Evolutionary conservation across 1,284 basidiomycete species (phyloP).

Genomic region (Apiotrichum montevideense): DNA sequence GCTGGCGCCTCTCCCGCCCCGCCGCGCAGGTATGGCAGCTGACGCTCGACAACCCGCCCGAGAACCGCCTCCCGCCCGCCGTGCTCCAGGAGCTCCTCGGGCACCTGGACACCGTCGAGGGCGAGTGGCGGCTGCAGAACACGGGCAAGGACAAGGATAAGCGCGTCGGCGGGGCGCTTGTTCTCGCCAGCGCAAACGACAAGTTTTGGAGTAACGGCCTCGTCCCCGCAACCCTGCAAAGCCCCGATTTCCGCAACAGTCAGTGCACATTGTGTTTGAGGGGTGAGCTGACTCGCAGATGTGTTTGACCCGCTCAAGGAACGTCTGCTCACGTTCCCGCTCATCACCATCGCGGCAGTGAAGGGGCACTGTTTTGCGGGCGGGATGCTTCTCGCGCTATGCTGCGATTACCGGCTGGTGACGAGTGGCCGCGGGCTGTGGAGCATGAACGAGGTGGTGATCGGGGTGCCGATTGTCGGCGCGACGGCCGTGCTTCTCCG

Average conservation of each 20-base stretch:
- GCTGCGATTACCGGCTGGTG: slow-evolving; percentile 86
- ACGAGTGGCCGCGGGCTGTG: slow-evolving; percentile 73
- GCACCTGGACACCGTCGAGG: slow-evolving; percentile 70
- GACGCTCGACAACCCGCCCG: slow-evolving; percentile 40
- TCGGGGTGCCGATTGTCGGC: slow-evolving; percentile 70
- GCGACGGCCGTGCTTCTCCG: slow-evolving; percentile 62
- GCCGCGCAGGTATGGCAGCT: slow-evolving; percentile 34
- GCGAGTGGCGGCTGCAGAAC: slow-evolving; percentile 64
- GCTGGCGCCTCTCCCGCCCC: slow-evolving; percentile 27
- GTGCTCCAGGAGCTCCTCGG: slow-evolving; percentile 33
- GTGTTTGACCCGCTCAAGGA: slow-evolving; percentile 41
- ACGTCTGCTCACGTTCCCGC: slow-evolving; percentile 46
- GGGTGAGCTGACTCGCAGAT: neutral
- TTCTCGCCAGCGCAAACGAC: slow-evolving; percentile 66
- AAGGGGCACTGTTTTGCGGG: slow-evolving; percentile 85
- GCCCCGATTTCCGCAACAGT: slow-evolving; percentile 71
- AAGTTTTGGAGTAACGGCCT: slow-evolving; percentile 90
- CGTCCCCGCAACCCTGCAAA: slow-evolving; percentile 59
- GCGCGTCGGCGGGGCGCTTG: slow-evolving; percentile 60
- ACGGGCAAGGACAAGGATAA: slow-evolving; percentile 1
- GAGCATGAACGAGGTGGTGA: slow-evolving; percentile 85
- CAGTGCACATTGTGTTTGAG: slow-evolving; percentile 25
- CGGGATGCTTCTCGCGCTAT: slow-evolving; percentile 69
- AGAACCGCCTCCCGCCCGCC: slow-evolving; percentile 43
- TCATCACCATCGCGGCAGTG: slow-evolving; percentile 70